A percentile compares a stretch with the other conserved stretches of the same genome.
Conservation (phyloP, 768 basidiomycete species). For the Dioszegia crocea region DNA sequence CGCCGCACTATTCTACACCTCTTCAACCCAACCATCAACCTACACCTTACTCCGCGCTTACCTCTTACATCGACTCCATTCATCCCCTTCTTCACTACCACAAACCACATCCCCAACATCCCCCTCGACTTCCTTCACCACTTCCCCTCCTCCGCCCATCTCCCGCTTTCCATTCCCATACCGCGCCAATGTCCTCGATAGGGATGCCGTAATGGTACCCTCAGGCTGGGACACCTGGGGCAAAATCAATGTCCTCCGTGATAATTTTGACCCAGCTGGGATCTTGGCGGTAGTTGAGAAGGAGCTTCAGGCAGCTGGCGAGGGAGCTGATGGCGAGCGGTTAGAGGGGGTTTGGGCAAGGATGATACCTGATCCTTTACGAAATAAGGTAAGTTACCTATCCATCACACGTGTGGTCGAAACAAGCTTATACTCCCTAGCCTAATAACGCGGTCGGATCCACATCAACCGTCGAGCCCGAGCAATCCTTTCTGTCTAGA, state of each 20-base stretch:
- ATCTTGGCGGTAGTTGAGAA: constrained; percentile 36
- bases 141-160: constrained; percentile 45
- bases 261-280: constrained; percentile 74
- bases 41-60: constrained; percentile 75
- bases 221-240: constrained; percentile 99
- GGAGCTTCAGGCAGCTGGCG: constrained; percentile 50
- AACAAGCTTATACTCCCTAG: constrained; percentile 1
- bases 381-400: constrained; percentile 59
- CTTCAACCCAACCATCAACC: constrained; percentile 65
- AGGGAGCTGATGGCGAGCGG: constrained; percentile 71
- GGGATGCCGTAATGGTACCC: constrained; percentile 86
- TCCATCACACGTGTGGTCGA: neutral
- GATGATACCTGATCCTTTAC: constrained; percentile 68
- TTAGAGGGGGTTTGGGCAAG: constrained; percentile 65
- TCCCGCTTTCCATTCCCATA: constrained; percentile 76
- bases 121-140: constrained; percentile 1
- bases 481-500: constrained; percentile 83
- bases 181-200: constrained; percentile 85
- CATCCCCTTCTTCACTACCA: constrained; percentile 48
- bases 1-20: constrained; percentile 85
- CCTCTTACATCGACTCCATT: constrained; percentile 73
- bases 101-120: constrained; percentile 62
- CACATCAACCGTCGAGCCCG: constrained; percentile 70
- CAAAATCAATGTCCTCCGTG: constrained; percentile 82
- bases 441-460: constrained; percentile 52